These are phyloP conservation scores for Penicillium tannophilum DNA, from an alignment of 495 filamentous ascomycete species.

Conservation along the genomic window DNA sequence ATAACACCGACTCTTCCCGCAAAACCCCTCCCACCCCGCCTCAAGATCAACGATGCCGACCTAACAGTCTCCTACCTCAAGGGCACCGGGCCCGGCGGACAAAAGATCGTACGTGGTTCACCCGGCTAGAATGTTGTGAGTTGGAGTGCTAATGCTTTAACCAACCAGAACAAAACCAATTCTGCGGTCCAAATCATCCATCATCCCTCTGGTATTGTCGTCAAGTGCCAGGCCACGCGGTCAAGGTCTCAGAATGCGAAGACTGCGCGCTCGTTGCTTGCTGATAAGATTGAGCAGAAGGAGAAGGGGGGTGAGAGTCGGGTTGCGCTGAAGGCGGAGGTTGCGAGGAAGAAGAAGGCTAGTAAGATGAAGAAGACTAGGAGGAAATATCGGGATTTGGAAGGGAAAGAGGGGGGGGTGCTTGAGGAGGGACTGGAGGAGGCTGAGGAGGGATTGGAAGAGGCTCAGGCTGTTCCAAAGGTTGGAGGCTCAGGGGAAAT, in stretches of 20 bases:
- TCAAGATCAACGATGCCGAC: slow-evolving; percentile 73
- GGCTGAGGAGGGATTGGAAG: not conserved
- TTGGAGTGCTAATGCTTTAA: not conserved
- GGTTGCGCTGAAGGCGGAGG: slow-evolving; percentile 54
- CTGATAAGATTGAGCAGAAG: slow-evolving; percentile 71
- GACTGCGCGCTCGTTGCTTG: slow-evolving; percentile 76
- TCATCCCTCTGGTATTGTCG: slow-evolving; percentile 81
- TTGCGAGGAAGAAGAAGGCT: slow-evolving; percentile 62
- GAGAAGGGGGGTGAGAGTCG: slow-evolving; percentile 63
- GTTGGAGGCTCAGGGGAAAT: not conserved
- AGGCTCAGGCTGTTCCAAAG: too few species aligned
- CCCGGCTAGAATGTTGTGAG: not conserved
- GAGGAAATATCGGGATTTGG: slow-evolving; percentile 62
- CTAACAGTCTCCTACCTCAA: slow-evolving; percentile 85
- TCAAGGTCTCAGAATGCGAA: slow-evolving; percentile 87
- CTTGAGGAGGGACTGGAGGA: not conserved
- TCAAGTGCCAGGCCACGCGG: slow-evolving; percentile 91
- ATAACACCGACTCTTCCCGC: slow-evolving; percentile 26
- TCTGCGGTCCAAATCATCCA: slow-evolving; percentile 95
- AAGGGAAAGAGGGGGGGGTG: slow-evolving; percentile 42
- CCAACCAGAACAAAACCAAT: slow-evolving; percentile 89
- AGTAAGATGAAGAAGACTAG: slow-evolving; percentile 65
- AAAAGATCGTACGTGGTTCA: slow-evolving; percentile 69
- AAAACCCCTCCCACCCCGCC: slow-evolving; percentile 73
- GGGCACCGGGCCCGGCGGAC: slow-evolving; percentile 89